A percentile compares a stretch with the other conserved stretches of the same genome.
Evolutionary conservation across 179 eudicot genomes (phyloP).

Genomic region (Carnegiea gigantea): DNA sequence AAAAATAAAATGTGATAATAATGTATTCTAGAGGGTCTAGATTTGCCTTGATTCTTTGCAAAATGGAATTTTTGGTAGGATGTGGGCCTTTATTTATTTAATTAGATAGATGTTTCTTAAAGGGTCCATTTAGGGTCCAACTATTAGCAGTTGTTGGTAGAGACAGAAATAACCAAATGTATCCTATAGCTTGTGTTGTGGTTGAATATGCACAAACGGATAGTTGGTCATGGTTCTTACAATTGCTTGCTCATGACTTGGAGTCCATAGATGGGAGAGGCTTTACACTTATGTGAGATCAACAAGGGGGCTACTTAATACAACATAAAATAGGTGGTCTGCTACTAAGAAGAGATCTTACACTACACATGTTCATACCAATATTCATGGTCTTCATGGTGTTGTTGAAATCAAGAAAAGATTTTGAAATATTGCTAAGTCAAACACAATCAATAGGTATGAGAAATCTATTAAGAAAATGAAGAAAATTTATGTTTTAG

Average conservation of each 20-base stretch:
- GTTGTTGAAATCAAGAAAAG: not conserved
- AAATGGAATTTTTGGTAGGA: no score
- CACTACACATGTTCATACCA: not conserved
- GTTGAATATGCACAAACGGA: not conserved
- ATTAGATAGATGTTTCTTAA: not conserved
- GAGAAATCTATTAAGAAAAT: not conserved
- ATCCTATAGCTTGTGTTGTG: not conserved
- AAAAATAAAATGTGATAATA: no score
- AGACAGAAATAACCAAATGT: no score
- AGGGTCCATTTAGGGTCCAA: no score
- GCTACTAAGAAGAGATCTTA: not conserved
- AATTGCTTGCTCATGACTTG: not conserved
- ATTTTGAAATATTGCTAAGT: not conserved
- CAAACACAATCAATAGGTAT: not conserved
- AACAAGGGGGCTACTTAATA: not conserved
- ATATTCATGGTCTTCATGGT: not conserved
- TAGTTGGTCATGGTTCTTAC: not conserved
- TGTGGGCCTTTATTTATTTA: not conserved
- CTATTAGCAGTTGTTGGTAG: no score
- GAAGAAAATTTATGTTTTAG: no score
- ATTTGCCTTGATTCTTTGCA: no score
- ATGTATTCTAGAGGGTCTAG: no score
- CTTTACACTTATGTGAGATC: not conserved
- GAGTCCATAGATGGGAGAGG: not conserved
- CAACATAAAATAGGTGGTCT: not conserved